phyloP scores from a whole-genome alignment of 306 rosid species.

The Malus orientalis region DNA sequence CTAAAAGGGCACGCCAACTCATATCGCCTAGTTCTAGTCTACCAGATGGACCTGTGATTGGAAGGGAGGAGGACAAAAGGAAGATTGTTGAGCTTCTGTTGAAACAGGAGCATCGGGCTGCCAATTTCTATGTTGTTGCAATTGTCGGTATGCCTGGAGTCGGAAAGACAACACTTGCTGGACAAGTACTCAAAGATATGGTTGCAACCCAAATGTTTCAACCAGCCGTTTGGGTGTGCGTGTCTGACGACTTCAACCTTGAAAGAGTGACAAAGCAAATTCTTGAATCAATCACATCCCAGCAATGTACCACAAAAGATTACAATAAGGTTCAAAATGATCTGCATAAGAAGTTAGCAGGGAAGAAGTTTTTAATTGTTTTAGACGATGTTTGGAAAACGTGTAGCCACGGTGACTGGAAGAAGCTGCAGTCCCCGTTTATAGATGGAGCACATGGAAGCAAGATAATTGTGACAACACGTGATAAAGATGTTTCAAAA shows the following conservation, averaged over 20 bases:
- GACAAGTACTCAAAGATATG: not conserved
- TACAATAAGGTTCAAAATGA: too few species aligned
- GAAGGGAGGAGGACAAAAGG: too few species aligned
- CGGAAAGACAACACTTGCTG: not conserved
- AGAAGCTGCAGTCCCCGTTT: not conserved
- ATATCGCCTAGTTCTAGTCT: not conserved
- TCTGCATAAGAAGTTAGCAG: not conserved
- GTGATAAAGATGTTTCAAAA: slow-evolving; percentile 6
- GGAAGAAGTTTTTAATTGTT: not conserved
- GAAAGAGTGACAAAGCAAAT: not conserved
- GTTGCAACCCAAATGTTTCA: not conserved
- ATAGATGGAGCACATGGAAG: not conserved
- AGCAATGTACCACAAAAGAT: too few species aligned
- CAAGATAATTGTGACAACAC: slow-evolving; percentile 23
- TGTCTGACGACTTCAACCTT: not conserved
- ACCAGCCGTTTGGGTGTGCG: not conserved
- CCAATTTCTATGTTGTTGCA: not conserved
- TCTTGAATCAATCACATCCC: too few species aligned
- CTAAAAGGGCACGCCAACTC: not conserved
- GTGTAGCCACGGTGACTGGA: not conserved
- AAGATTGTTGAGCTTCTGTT: too few species aligned
- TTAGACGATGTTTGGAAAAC: slow-evolving; percentile 22
- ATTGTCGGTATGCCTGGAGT: not conserved
- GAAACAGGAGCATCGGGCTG: too few species aligned
- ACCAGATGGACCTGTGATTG: too few species aligned